Percentiles rank a stretch among this genome's conserved stretches.
phyloP scores from a whole-genome alignment of 805 yeast species.

The Ogataea thermomethanolica region DNA sequence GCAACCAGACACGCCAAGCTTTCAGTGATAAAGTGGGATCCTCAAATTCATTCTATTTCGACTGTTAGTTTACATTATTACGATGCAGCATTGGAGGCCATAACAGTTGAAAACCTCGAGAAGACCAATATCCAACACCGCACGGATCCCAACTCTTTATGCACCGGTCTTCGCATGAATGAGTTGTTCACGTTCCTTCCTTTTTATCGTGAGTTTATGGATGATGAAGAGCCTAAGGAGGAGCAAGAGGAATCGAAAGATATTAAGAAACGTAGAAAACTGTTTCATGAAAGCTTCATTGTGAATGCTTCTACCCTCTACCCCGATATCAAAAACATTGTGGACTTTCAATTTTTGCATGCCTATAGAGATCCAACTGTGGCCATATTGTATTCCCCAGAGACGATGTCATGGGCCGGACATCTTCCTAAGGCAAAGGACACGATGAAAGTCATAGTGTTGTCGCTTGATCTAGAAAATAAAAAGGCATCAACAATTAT shows the following conservation, averaged over 20 bases:
- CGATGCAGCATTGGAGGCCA: slow-evolving; percentile 59
- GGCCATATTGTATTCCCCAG: slow-evolving; percentile 34
- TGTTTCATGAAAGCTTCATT: slow-evolving; percentile 55
- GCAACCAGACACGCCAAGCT: slow-evolving; percentile 74
- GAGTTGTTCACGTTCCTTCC: slow-evolving; percentile 75
- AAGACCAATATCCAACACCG: slow-evolving; percentile 43
- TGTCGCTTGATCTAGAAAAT: slow-evolving; percentile 62
- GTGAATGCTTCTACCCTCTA: slow-evolving; percentile 56
- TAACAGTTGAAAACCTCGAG: slow-evolving; percentile 41
- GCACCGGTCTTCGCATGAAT: slow-evolving; percentile 57
- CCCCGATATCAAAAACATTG: slow-evolving; percentile 53
- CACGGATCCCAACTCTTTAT: slow-evolving; percentile 58
- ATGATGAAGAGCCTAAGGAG: slow-evolving; percentile 34
- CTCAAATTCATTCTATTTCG: slow-evolving; percentile 45
- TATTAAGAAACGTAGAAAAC: slow-evolving; percentile 15
- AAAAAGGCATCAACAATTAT: slow-evolving; percentile 64
- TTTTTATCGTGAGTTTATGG: slow-evolving; percentile 42
- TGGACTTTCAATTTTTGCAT: slow-evolving; percentile 67
- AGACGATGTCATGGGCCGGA: slow-evolving; percentile 70
- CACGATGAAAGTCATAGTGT: slow-evolving; percentile 54
- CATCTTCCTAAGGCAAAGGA: slow-evolving; percentile 58
- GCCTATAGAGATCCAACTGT: slow-evolving; percentile 79
- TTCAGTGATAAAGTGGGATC: slow-evolving; percentile 72
- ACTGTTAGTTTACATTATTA: slow-evolving; percentile 85
- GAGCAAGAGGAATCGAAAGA: slow-evolving; percentile 28